These are phyloP conservation scores for Hypomyces perniciosus DNA, from an alignment of 2,329 filamentous ascomycete genomes.

Conservation along the genomic window DNA sequence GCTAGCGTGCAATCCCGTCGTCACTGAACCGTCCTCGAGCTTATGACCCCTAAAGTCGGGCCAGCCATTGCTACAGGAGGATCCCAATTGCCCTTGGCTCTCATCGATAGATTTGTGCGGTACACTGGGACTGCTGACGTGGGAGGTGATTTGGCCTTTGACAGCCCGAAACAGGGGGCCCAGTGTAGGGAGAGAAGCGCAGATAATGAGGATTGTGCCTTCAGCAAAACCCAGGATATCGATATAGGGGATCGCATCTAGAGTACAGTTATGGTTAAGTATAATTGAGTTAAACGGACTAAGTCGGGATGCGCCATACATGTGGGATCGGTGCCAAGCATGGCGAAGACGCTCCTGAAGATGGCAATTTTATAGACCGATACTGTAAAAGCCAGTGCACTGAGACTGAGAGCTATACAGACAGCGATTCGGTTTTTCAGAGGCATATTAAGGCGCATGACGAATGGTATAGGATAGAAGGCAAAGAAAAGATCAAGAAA, in stretches of 20 bases:
- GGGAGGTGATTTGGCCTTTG: constrained; percentile 14
- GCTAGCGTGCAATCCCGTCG: constrained; percentile 16
- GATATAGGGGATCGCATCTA: constrained; percentile 19
- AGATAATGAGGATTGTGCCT: constrained; percentile 22
- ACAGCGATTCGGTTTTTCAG: constrained; percentile 19
- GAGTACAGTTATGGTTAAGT: neutral
- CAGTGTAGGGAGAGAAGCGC: constrained; percentile 20
- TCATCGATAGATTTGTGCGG: constrained; percentile 10
- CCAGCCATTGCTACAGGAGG: neutral
- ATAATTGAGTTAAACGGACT: neutral
- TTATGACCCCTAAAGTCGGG: constrained; percentile 8
- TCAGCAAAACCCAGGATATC: constrained; percentile 22
- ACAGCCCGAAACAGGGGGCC: constrained; percentile 19
- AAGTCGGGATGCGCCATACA: constrained; percentile 14
- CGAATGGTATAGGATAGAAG: constrained; percentile 20
- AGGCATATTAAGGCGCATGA: constrained; percentile 23
- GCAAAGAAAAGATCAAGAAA: constrained; percentile 24
- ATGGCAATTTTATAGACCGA: constrained; percentile 23
- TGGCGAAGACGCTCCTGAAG: constrained; percentile 18
- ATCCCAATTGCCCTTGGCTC: neutral
- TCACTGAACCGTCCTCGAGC: constrained; percentile 15
- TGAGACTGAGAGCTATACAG: constrained; percentile 20
- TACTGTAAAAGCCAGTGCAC: constrained; percentile 18
- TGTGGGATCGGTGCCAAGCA: constrained; percentile 18
- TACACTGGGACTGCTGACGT: constrained; percentile 11